Conservation (phyloP, 805 yeast genomes). For the Isabelozyma pseudorhagii region DNA sequence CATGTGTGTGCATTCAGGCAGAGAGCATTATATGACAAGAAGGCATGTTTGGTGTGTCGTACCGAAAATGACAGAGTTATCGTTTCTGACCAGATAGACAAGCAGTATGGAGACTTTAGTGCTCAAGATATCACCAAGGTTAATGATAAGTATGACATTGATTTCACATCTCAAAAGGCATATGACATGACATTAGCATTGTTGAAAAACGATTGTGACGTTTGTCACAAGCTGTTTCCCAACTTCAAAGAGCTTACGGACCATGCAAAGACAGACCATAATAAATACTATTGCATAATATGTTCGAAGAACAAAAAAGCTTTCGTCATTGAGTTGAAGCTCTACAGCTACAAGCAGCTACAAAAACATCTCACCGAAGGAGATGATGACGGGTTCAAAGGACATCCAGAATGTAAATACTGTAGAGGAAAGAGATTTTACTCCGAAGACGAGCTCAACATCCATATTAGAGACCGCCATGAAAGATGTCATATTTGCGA, state of each 20-base stretch:
- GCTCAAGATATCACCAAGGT: slow-evolving; percentile 24
- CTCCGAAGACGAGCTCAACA: slow-evolving; percentile 79
- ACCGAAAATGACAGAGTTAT: slow-evolving; percentile 58
- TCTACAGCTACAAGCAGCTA: slow-evolving; percentile 60
- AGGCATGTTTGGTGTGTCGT: slow-evolving; percentile 81
- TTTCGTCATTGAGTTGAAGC: slow-evolving; percentile 66
- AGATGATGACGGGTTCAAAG: slow-evolving; percentile 73
- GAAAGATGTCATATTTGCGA: slow-evolving; percentile 92
- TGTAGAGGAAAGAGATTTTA: slow-evolving; percentile 76
- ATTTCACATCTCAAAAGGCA: slow-evolving; percentile 56
- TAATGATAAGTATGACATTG: slow-evolving; percentile 50
- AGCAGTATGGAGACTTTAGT: slow-evolving; percentile 36
- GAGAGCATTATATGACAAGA: slow-evolving; percentile 72
- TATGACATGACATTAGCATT: slow-evolving; percentile 48
- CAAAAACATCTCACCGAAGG: slow-evolving; percentile 71
- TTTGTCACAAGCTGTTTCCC: slow-evolving; percentile 40
- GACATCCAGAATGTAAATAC: slow-evolving; percentile 86
- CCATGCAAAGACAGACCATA: slow-evolving; percentile 67
- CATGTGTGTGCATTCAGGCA: slow-evolving; percentile 80
- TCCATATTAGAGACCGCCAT: slow-evolving; percentile 80
- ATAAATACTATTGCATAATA: slow-evolving; percentile 62
- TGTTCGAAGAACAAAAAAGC: slow-evolving; percentile 77
- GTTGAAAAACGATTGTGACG: slow-evolving; percentile 55
- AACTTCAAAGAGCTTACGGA: slow-evolving; percentile 57
- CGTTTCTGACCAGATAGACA: slow-evolving; percentile 48